Conservation (phyloP, 768 basidiomycete species). For the Leccinum pellstonianum region DNA sequence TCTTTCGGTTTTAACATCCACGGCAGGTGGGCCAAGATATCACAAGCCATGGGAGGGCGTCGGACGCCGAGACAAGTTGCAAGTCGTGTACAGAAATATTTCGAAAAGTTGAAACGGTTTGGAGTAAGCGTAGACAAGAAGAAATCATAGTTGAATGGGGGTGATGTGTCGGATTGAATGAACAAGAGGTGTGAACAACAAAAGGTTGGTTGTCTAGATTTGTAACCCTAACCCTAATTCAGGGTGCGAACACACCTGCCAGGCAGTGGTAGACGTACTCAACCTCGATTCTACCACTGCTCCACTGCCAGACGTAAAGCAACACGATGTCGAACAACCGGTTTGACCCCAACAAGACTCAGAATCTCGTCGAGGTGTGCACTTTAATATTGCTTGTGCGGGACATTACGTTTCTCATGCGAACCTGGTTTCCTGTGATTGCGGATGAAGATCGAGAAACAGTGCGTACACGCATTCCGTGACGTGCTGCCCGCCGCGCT, state of each 20-base stretch:
- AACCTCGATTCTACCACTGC: slow-evolving; percentile 1
- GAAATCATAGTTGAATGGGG: slow-evolving; percentile 16
- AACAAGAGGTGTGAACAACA: neutral
- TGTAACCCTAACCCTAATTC: slow-evolving; percentile 28
- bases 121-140: slow-evolving; percentile 48
- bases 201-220: neutral
- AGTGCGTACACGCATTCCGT: slow-evolving; percentile 50
- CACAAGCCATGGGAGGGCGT: slow-evolving; percentile 73
- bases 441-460: slow-evolving; percentile 83
- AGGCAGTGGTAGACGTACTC: too few species aligned
- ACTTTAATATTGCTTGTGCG: slow-evolving; percentile 2
- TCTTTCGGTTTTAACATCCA: slow-evolving; percentile 8
- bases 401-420: slow-evolving; percentile 22
- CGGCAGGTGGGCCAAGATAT: slow-evolving; percentile 76
- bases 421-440: slow-evolving; percentile 8
- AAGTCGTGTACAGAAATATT: slow-evolving; percentile 85
- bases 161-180: neutral
- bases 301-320: slow-evolving; percentile 20
- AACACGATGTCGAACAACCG: slow-evolving; percentile 44
- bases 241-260: slow-evolving; percentile 1
- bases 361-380: slow-evolving; percentile 84
- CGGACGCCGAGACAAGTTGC: slow-evolving; percentile 84
- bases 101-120: slow-evolving; percentile 78
- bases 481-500: slow-evolving; percentile 6
- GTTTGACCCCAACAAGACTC: slow-evolving; percentile 90